Base-by-base conservation (phyloP, 805 yeast species). In the Ogataea paradorogensis region DNA sequence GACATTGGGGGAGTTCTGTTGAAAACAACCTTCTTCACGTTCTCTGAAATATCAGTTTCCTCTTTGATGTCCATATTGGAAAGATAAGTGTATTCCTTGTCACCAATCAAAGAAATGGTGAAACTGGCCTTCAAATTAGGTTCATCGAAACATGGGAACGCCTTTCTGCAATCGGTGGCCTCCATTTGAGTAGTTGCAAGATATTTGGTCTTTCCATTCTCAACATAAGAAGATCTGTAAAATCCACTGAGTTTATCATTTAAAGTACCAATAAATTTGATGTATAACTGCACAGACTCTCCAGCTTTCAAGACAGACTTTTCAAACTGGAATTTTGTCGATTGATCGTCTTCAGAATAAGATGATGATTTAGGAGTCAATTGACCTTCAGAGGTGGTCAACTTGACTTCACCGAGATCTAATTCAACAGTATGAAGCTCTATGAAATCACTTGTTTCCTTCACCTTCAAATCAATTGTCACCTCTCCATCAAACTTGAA, bases 181-280 rank as follows among this genome's bases (percentile, higher is more conserved):
- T 76, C 82, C 56, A 76, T 74, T 54, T 76, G 82, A 16, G 82
- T 76, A n/a, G 78, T 69, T 14, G 74, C 67, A 66, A 75, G 67
- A 43, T 55, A 55, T 51, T 72, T 71, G 11, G 66, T 62, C 32
- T 53, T 60, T 15, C 73, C 78, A 30, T 68, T 53, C 37, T 59
- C 57, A 43, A 70, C 73, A 50, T 75, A 76, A 5, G 66, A 57
- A 7, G 80, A 74, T 51, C 71, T 63, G 58, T 76, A 76, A 56
- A 76, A 74, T 8, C 80, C 82, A 2, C 79, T 71, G 80, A 76
- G 74, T 53, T 76, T 74, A 38, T 71, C 68, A 52, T 73, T 77
- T 51, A 76, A 63, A 26, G 58, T 58, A 31, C 74, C 82, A 37
- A 54, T 52, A 51, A 70, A 76, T 14, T 55, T 53, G 24, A 76